Percentiles rank a stretch among this genome's conserved stretches.
Conservation (phyloP, 2,329 filamentous ascomycete genomes). For the Alternaria burnsii region DNA sequence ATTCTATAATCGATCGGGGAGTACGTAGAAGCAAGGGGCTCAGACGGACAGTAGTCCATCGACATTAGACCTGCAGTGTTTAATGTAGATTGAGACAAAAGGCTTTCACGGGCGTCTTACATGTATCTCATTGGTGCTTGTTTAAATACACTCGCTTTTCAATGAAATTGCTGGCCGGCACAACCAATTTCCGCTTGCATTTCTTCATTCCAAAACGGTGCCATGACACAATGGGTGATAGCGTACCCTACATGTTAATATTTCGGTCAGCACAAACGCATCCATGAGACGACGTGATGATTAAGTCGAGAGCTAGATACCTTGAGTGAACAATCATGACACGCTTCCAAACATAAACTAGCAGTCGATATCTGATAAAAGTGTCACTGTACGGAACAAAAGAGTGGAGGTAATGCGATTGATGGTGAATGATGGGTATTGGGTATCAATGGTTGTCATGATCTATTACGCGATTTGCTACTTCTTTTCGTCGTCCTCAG, state of each 20-base stretch:
- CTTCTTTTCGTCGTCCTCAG: not conserved
- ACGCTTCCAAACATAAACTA: not conserved
- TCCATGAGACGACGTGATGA: not conserved
- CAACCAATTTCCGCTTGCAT: not conserved
- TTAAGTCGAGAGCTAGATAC: not conserved
- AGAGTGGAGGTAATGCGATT: not conserved
- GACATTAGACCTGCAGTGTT: not conserved
- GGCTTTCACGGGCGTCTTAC: not conserved
- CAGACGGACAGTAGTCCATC: not conserved
- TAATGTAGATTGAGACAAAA: not conserved
- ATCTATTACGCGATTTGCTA: not conserved
- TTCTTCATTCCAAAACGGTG: not conserved
- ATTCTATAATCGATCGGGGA: not conserved
- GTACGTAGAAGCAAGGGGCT: not conserved
- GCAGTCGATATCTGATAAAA: not conserved
- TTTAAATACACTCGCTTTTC: not conserved
- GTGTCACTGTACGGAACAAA: not conserved
- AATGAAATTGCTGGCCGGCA: slow-evolving; percentile 14
- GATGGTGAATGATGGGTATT: not conserved
- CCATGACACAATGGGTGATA: not conserved
- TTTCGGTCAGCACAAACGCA: not conserved
- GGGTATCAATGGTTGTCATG: not conserved
- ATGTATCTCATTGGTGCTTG: slow-evolving; percentile 7
- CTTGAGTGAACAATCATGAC: not conserved
- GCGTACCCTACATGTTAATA: too few species aligned